Evolutionary conservation across 78 protist species (phyloP).

Genomic region (Dictyostelium citrinum): DNA sequence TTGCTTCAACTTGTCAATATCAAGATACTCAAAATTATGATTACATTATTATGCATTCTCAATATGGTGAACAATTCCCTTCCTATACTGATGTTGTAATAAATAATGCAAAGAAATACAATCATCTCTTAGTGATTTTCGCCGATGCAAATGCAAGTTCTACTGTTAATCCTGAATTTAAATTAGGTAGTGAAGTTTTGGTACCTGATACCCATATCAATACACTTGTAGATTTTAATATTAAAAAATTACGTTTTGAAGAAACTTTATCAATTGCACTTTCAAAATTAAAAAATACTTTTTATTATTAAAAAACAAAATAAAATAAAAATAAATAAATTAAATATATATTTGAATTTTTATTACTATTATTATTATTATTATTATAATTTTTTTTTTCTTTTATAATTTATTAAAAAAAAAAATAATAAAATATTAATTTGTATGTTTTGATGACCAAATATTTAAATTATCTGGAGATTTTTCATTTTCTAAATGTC

Average conservation of each 20-base stretch:
- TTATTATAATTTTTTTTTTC: background rate
- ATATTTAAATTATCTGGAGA: background rate
- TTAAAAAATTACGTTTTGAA: background rate
- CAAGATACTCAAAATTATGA: slow-evolving; percentile 11
- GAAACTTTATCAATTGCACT: slow-evolving; percentile 8
- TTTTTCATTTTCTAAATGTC: slow-evolving; percentile 15
- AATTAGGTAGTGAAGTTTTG: background rate
- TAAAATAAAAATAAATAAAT: background rate
- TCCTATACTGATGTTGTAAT: background rate
- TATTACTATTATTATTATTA: background rate
- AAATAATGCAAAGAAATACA: background rate
- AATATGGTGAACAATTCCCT: background rate
- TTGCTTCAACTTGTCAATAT: background rate
- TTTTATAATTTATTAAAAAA: no score
- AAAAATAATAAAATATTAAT: no score
- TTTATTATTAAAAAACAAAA: background rate
- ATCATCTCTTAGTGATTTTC: slow-evolving; percentile 7
- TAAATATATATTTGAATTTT: background rate
- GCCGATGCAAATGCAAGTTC: background rate
- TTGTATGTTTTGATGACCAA: background rate
- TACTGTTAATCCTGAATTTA: background rate
- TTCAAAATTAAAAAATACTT: slow-evolving; percentile 21
- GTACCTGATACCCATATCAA: slow-evolving; percentile 1
- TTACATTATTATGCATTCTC: background rate
- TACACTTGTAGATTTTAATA: background rate